phyloP scores from a whole-genome alignment of 345 rosid genomes.

The Diplotaxis tenuifolia region DNA sequence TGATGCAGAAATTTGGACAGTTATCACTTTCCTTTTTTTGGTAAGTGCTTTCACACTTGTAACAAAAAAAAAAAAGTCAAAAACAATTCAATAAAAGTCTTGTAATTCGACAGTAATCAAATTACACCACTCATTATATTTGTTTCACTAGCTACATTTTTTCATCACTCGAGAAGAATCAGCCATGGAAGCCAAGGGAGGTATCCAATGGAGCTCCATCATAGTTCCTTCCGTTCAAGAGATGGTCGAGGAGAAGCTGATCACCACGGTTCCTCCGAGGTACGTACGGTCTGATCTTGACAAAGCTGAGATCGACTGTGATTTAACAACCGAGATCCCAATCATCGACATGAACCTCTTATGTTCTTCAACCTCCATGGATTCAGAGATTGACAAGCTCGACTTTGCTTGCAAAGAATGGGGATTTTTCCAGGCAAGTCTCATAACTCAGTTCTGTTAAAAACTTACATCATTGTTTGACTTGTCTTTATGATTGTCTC shows the following conservation, averaged over 20 bases:
- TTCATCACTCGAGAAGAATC: not conserved
- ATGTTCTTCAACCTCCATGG: constrained; percentile 8
- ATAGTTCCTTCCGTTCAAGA: constrained; percentile 33
- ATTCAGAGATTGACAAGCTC: constrained; percentile 36
- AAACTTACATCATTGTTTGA: not conserved
- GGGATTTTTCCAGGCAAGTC: constrained; percentile 45
- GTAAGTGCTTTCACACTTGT: not conserved
- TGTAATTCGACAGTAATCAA: not conserved
- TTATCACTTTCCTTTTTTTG: not conserved
- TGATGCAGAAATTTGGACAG: not conserved
- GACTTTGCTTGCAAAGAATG: constrained; percentile 55
- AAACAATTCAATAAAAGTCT: not conserved
- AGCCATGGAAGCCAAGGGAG: constrained; percentile 10
- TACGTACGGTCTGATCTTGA: constrained; percentile 17
- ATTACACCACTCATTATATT: not conserved
- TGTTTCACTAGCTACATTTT: not conserved
- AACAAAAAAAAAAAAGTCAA: not conserved
- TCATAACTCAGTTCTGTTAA: not conserved
- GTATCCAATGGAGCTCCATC: constrained; percentile 8
- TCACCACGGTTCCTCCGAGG: constrained; percentile 21
- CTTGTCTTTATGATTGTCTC: not conserved
- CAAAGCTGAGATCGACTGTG: not conserved
- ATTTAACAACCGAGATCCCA: constrained; percentile 1
- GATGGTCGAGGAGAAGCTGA: constrained; percentile 15
- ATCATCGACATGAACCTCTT: constrained; percentile 18